Evolutionary conservation across 1,284 basidiomycete species (phyloP).

Genomic region (Entoloma clypeatum): DNA sequence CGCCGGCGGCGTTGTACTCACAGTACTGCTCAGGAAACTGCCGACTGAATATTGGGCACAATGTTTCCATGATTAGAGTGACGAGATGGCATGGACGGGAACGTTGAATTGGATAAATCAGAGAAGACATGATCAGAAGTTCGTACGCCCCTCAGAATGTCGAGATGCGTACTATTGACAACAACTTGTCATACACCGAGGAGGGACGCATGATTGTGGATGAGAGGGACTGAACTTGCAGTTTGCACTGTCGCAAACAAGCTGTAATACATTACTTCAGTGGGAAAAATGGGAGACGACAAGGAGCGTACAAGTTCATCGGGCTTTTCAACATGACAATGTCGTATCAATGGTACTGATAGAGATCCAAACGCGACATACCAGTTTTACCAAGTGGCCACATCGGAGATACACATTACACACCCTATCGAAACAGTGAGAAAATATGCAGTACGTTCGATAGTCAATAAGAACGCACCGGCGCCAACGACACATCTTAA

Average conservation of each 20-base stretch:
- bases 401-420: conserved; percentile 50
- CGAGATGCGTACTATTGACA: conserved; percentile 62
- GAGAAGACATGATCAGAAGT: conserved; percentile 16
- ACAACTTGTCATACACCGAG: conserved; percentile 51
- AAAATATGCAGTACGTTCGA: neutral
- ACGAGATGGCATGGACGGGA: conserved; percentile 6
- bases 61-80: neutral
- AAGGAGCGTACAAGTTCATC: conserved; percentile 50
- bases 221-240: conserved; percentile 67
- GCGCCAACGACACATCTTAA: conserved; percentile 26
- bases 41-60: conserved; percentile 37
- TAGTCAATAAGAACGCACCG: conserved; percentile 19
- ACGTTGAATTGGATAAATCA: neutral
- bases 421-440: conserved; percentile 17
- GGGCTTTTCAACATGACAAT: no score
- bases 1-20: conserved; percentile 8
- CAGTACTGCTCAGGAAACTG: conserved; percentile 64
- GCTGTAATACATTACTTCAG: conserved; percentile 35
- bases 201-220: conserved; percentile 44
- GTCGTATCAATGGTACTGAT: no score
- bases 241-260: conserved; percentile 50
- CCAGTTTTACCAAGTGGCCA: conserved; percentile 50
- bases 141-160: conserved; percentile 5
- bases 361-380: conserved; percentile 26
- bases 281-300: neutral